phyloP scores from a whole-genome alignment of 2,329 filamentous ascomycete genomes.

The Fusarium citri region DNA sequence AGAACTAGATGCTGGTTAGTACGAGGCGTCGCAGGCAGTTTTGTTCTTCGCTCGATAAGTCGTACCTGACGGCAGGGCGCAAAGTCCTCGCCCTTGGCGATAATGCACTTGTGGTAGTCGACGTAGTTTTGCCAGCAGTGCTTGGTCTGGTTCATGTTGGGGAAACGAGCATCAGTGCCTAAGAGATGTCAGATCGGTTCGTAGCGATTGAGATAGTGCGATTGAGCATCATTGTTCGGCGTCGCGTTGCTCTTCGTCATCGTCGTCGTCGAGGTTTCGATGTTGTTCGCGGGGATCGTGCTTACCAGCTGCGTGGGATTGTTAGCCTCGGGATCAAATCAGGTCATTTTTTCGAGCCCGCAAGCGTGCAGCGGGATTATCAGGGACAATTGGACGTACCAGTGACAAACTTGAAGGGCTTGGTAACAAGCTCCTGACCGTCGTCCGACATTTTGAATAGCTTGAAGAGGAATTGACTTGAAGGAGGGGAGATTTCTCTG shows the following conservation, averaged over 20 bases:
- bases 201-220: slow-evolving; percentile 19
- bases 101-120: slow-evolving; percentile 99
- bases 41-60: not conserved
- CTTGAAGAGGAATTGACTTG: slow-evolving; percentile 44
- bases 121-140: slow-evolving; percentile 99
- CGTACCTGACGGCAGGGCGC: slow-evolving; percentile 93
- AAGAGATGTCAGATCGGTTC: slow-evolving; percentile 36
- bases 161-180: slow-evolving; percentile 99
- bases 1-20: slow-evolving; percentile 74
- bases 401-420: slow-evolving; percentile 99
- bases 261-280: slow-evolving; percentile 32
- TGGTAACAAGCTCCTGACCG: slow-evolving; percentile 79
- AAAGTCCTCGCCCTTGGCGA: slow-evolving; percentile 98
- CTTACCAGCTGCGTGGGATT: slow-evolving; percentile 59
- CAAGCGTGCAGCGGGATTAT: slow-evolving; percentile 52
- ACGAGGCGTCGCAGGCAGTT: not conserved
- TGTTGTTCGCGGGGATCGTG: slow-evolving; percentile 27
- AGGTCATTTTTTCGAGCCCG: slow-evolving; percentile 50
- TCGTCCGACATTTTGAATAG: slow-evolving; percentile 86
- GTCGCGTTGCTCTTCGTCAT: slow-evolving; percentile 31
- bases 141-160: slow-evolving; percentile 98
- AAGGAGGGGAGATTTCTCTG: slow-evolving; percentile 41
- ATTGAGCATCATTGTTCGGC: slow-evolving; percentile 46
- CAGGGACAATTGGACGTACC: slow-evolving; percentile 69
- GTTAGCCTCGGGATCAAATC: slow-evolving; percentile 57